Evolutionary conservation across 108 stramenopile genomes (phyloP), one percentile per base, ranked within the genome.

Genomic region (Skeletonema grethae): DNA sequence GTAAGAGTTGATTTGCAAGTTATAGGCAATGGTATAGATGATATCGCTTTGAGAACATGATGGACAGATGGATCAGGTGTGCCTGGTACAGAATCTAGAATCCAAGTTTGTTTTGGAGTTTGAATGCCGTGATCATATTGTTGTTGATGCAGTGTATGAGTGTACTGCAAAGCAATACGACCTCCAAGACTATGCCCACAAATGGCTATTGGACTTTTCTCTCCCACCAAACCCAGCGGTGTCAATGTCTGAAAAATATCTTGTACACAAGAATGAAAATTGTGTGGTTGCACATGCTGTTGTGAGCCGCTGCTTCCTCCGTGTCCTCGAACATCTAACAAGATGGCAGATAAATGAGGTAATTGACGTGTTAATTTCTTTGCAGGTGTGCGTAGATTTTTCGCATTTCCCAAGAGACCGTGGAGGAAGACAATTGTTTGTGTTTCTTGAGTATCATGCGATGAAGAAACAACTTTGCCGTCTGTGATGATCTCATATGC

Each of bases 111-210:
- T 61, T 79, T 30, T 0, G 88, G 80, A 11, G 73, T 61, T 36
- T 50, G 50, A 16, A 82, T 28, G 28, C 18, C 15, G 6, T 24
- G 13, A 5, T 66, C 16, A 3, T 45, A 55, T 32, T 76, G 67
- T 67, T 61, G 66, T 39, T 76, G 67, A 56, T 61, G 72, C 30
- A 48, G 32, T 24, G 35, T 25, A 45, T 80, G 67, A 1, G 88
- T 59, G 72, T 89, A 93, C 36, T 90, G 80, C 66, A 96, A 63
- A 2, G 93, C 88, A 11, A 93, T 65, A 15, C 93, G 73, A 4
- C 95, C 95, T 31, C 95, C 95, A 39, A 88, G 77, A 2, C 90
- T 91, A 81, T 96, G 95, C 16, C 95, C 93, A n/a, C 90, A 87
- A 10, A 91, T 66, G 11, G 80, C 76, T 5, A 24, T 56, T 36